These are phyloP conservation scores for Plantago major DNA, from an alignment of 257 asterid species.

Conservation along the genomic window DNA sequence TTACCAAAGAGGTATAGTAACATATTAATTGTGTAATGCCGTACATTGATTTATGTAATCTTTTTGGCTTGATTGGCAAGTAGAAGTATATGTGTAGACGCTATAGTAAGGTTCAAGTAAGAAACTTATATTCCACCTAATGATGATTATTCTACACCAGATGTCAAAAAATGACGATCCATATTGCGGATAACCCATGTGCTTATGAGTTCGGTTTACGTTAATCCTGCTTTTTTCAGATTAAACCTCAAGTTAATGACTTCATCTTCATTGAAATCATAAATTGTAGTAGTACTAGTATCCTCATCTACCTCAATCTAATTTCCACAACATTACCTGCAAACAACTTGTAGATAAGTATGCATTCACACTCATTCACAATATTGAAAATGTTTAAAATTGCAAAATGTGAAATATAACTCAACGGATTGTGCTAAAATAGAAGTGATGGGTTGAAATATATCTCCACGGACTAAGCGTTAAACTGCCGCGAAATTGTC, in stretches of 20 bases:
- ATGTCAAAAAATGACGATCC: conserved; percentile 27
- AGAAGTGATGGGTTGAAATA: no score
- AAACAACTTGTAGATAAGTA: no score
- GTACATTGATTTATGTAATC: conserved; percentile 17
- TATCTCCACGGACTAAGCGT: no score
- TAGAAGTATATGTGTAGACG: conserved; percentile 14
- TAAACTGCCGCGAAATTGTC: no score
- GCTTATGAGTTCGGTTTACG: conserved; percentile 23
- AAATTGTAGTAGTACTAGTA: no score
- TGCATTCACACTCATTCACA: no score
- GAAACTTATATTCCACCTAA: conserved; percentile 10
- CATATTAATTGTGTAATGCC: conserved; percentile 15
- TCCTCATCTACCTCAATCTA: no score
- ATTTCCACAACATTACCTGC: no score
- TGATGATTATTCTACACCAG: conserved; percentile 12
- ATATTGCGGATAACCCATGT: conserved; percentile 24
- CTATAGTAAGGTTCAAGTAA: conserved; percentile 23
- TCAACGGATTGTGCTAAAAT: no score
- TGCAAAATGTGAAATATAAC: no score
- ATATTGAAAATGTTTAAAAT: no score
- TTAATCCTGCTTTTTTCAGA: conserved; percentile 12
- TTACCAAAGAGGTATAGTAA: no score
- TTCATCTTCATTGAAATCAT: not conserved
- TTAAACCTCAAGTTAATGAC: conserved; percentile 3
- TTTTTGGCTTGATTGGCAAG: conserved; percentile 9